Conservation (phyloP, 2,329 filamentous ascomycete genomes). For the Phialophora expanda region DNA sequence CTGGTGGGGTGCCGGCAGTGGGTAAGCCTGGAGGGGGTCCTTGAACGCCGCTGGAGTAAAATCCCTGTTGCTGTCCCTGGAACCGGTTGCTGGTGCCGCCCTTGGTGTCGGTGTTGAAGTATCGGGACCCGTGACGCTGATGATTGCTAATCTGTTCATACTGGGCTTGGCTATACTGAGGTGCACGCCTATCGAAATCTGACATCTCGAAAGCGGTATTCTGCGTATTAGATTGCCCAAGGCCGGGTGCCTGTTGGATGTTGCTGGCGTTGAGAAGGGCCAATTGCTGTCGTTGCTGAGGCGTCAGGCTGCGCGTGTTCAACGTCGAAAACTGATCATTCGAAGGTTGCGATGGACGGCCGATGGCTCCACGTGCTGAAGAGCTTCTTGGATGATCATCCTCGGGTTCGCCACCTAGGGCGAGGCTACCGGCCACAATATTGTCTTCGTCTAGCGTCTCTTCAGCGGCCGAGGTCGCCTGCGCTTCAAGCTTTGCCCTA, state of each 20-base stretch:
- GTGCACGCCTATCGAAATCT: conserved; percentile 61
- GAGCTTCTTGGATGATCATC: conserved; percentile 58
- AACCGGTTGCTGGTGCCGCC: conserved; percentile 46
- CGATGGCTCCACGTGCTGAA: conserved; percentile 63
- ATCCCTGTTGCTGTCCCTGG: conserved; percentile 59
- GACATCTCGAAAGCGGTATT: conserved; percentile 40
- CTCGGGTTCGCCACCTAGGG: conserved; percentile 90
- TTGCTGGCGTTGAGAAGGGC: conserved; percentile 65
- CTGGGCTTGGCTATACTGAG: conserved; percentile 68
- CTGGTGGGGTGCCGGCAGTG: conserved; percentile 90
- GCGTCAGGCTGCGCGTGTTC: conserved; percentile 75
- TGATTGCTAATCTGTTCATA: conserved; percentile 63
- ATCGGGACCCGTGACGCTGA: conserved; percentile 82
- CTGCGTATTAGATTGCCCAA: conserved; percentile 48
- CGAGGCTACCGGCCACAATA: conserved; percentile 81
- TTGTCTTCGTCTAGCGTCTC: conserved; percentile 69
- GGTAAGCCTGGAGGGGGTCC: conserved; percentile 94
- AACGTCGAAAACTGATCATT: conserved; percentile 58
- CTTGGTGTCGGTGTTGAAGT: conserved; percentile 75
- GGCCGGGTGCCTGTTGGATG: conserved; percentile 65
- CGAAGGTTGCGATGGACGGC: conserved; percentile 71
- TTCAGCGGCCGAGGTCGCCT: conserved; percentile 41
- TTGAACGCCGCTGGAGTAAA: conserved; percentile 83
- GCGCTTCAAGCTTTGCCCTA: conserved; percentile 58
- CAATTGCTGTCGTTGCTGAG: conserved; percentile 76